phyloP scores from a whole-genome alignment of 2,329 filamentous ascomycete species.

The Cladosporium phlei region DNA sequence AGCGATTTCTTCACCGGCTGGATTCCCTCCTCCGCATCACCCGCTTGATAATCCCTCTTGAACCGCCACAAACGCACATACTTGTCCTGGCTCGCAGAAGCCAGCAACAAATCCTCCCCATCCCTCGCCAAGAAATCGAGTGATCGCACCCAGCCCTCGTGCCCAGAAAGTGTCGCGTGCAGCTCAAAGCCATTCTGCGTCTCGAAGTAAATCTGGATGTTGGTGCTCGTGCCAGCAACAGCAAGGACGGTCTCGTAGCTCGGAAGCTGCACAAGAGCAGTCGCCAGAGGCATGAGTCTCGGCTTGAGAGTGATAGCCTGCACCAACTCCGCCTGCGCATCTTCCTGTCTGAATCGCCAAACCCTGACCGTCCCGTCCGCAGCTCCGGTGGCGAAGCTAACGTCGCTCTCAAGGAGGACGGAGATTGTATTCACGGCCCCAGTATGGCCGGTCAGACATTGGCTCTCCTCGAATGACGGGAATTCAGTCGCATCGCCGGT shows the following conservation, averaged over 20 bases:
- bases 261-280: constrained; percentile 61
- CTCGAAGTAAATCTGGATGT: constrained; percentile 71
- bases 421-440: constrained; percentile 66
- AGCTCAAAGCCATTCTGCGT: constrained; percentile 55
- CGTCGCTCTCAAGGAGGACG: constrained; percentile 38
- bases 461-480: constrained; percentile 37
- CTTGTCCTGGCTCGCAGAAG: constrained; percentile 95
- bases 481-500: constrained; percentile 12
- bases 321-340: constrained; percentile 44
- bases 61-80: constrained; percentile 93
- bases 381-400: constrained; percentile 55
- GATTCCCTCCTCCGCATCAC: not conserved
- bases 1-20: constrained; percentile 46
- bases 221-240: constrained; percentile 76
- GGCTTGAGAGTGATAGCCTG: constrained; percentile 70
- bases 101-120: constrained; percentile 68
- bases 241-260: constrained; percentile 57
- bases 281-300: constrained; percentile 73
- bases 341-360: constrained; percentile 59
- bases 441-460: constrained; percentile 61
- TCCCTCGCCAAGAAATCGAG: constrained; percentile 63
- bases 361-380: constrained; percentile 59
- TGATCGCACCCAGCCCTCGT: constrained; percentile 92
- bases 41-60: constrained; percentile 44
- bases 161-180: constrained; percentile 74